phyloP scores from a whole-genome alignment of 2,329 filamentous ascomycete genomes.

The Claviceps arundinis region DNA sequence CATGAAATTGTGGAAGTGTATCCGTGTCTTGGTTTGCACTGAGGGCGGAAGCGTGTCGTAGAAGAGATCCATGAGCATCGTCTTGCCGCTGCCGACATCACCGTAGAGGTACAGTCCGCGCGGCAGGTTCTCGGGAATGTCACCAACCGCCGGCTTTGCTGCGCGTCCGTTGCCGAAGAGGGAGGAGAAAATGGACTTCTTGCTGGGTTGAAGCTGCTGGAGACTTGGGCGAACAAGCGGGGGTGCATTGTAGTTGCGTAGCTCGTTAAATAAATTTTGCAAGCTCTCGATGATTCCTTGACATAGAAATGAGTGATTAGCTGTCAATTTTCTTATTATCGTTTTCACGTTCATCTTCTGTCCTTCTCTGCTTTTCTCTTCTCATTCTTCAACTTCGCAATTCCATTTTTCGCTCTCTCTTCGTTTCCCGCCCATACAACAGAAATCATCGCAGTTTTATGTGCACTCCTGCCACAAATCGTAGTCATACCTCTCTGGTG shows the following conservation, averaged over 20 bases:
- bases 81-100: constrained; percentile 95
- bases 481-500: constrained; percentile 62
- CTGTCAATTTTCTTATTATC: background rate
- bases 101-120: constrained; percentile 90
- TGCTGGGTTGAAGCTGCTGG: constrained; percentile 47
- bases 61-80: constrained; percentile 98
- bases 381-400: background rate
- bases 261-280: constrained; percentile 76
- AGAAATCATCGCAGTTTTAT: constrained; percentile 8
- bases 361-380: background rate
- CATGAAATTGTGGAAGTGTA: constrained; percentile 99
- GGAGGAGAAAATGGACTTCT: constrained; percentile 44
- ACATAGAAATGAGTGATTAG: background rate
- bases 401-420: no score
- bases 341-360: no score
- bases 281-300: constrained; percentile 76
- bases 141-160: constrained; percentile 25
- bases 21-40: constrained; percentile 73
- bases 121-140: constrained; percentile 61
- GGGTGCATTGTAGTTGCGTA: constrained; percentile 60
- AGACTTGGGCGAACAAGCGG: constrained; percentile 64
- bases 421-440: no score
- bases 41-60: constrained; percentile 78
- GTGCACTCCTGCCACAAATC: background rate
- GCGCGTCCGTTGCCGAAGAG: constrained; percentile 42